Percentiles rank a stretch among this genome's conserved stretches.
Evolutionary conservation across 768 basidiomycete genomes (phyloP).

Genomic region (Boletales sp.): DNA sequence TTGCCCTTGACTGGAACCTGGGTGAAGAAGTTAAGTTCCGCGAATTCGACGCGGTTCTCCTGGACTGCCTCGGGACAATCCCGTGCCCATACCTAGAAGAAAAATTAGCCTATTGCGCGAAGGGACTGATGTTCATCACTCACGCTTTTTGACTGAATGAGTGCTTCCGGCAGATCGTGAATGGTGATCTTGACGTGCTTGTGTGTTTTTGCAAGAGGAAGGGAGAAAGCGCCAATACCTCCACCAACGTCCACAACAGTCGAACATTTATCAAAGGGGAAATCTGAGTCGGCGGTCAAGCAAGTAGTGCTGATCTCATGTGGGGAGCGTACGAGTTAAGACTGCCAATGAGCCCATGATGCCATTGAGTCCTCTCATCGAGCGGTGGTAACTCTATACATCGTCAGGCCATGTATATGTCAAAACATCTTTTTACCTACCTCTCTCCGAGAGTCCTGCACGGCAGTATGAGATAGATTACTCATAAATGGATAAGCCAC

Average conservation of each 20-base stretch:
- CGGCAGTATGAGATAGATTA: background rate
- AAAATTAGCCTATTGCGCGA: background rate
- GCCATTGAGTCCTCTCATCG: constrained; percentile 21
- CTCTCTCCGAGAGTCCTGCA: constrained; percentile 18
- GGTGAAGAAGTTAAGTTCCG: constrained; percentile 28
- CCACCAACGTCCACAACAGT: constrained; percentile 35
- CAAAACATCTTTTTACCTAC: constrained; percentile 1
- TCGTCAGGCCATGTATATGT: background rate
- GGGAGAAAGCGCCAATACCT: constrained; percentile 29
- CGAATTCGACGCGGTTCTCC: constrained; percentile 27
- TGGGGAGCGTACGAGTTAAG: constrained; percentile 14
- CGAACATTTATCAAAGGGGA: constrained; percentile 29
- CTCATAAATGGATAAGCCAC: background rate
- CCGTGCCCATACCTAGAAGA: constrained; percentile 19
- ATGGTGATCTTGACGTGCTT: constrained; percentile 30
- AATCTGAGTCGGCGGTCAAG: constrained; percentile 17
- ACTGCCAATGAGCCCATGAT: constrained; percentile 26
- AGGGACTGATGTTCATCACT: background rate
- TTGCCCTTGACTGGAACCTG: constrained; percentile 23
- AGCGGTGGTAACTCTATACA: constrained; percentile 17
- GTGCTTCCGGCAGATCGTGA: constrained; percentile 28
- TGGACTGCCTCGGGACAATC: constrained; percentile 24
- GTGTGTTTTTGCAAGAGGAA: constrained; percentile 27
- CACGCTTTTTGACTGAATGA: constrained; percentile 20
- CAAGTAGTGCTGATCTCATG: background rate